A percentile compares a stretch with the other conserved stretches of the same genome.
These are phyloP conservation scores for Xylaria curta DNA, from an alignment of 495 filamentous ascomycete species.

Conservation along the genomic window DNA sequence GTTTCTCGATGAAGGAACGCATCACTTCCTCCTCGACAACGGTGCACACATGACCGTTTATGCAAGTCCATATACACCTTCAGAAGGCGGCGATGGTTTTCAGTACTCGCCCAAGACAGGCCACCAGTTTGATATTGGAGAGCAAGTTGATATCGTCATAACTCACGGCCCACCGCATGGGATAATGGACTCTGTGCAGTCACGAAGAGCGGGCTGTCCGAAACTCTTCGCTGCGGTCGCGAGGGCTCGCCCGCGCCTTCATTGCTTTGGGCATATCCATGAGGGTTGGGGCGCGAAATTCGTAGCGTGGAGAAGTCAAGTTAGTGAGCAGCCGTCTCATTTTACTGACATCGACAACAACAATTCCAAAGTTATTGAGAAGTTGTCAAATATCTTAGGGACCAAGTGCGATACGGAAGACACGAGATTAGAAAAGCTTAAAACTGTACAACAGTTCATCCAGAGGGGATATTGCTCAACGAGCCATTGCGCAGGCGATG, in stretches of 20 bases:
- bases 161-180: slow-evolving; percentile 75
- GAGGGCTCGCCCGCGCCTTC: slow-evolving; percentile 60
- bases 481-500: slow-evolving; percentile 41
- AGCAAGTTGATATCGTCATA: slow-evolving; percentile 67
- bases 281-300: slow-evolving; percentile 75
- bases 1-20: slow-evolving; percentile 71
- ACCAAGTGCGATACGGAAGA: slow-evolving; percentile 28
- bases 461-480: slow-evolving; percentile 7
- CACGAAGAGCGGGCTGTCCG: slow-evolving; percentile 61
- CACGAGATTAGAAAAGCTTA: slow-evolving; percentile 40
- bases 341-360: slow-evolving; percentile 44
- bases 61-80: slow-evolving; percentile 72
- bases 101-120: slow-evolving; percentile 61
- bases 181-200: slow-evolving; percentile 58
- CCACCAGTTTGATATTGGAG: slow-evolving; percentile 55
- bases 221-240: slow-evolving; percentile 64
- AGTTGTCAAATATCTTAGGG: slow-evolving; percentile 33
- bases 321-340: slow-evolving; percentile 45
- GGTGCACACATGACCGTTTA: slow-evolving; percentile 70
- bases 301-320: slow-evolving; percentile 60
- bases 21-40: slow-evolving; percentile 61
- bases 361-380: slow-evolving; percentile 52
- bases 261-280: slow-evolving; percentile 81
- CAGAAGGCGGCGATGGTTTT: slow-evolving; percentile 65
- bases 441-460: neutral